A percentile compares a stretch with the other conserved stretches of the same genome.
These are phyloP conservation scores for Leishmania mexicana DNA, from an alignment of 208 protist species.

Conservation along the genomic window DNA sequence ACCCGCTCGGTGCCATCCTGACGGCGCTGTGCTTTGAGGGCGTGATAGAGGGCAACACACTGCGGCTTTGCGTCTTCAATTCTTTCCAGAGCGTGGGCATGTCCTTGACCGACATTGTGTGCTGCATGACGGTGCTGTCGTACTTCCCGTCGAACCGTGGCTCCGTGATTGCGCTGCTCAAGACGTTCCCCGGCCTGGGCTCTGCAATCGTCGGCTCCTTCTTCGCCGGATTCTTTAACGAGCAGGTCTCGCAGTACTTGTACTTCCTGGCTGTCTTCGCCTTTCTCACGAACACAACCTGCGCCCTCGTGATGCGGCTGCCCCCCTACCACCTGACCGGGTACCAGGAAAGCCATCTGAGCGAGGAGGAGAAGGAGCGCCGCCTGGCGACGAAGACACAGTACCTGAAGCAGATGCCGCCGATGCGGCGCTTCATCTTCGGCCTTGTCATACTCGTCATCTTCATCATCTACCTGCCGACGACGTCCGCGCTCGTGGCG, in stretches of 20 bases:
- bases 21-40: constrained; percentile 48
- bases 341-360: constrained; percentile 37
- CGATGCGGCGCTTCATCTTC: constrained; percentile 46
- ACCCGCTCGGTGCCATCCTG: constrained; percentile 33
- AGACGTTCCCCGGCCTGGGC: constrained; percentile 66
- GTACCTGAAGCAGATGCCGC: constrained; percentile 54
- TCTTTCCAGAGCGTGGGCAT: constrained; percentile 33
- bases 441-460: constrained; percentile 47
- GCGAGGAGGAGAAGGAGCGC: constrained; percentile 33
- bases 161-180: constrained; percentile 55
- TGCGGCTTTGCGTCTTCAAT: constrained; percentile 34
- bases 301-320: constrained; percentile 45
- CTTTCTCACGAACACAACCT: constrained; percentile 29
- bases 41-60: constrained; percentile 34
- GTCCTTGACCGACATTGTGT: constrained; percentile 42
- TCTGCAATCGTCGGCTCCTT: constrained; percentile 49
- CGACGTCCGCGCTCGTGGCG: constrained; percentile 36
- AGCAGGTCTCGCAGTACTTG: constrained; percentile 33
- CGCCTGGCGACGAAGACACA: constrained; percentile 29
- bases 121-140: constrained; percentile 51
- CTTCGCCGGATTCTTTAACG: constrained; percentile 37
- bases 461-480: constrained; percentile 56
- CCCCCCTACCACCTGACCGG: constrained; percentile 59
- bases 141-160: constrained; percentile 57
- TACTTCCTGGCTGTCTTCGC: constrained; percentile 51